Evolutionary conservation across 75 land plant genomes (phyloP).

Genomic region (Sequoia sempervirens): DNA sequence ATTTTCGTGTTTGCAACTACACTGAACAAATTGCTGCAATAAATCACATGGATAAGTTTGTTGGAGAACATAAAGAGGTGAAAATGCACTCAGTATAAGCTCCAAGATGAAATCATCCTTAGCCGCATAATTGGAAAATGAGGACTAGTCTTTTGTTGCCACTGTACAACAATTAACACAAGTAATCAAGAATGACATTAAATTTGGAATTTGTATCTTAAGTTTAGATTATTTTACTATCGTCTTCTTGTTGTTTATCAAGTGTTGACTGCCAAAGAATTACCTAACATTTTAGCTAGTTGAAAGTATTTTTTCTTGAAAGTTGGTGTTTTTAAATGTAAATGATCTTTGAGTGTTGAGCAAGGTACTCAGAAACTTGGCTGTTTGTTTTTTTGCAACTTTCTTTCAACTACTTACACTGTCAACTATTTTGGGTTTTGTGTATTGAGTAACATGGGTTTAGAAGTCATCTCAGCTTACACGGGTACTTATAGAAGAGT

Average conservation of each 20-base stretch:
- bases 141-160: neutral
- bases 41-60: constrained; percentile 70
- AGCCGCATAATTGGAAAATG: neutral
- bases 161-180: neutral
- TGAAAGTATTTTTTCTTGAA: neutral
- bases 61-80: constrained; percentile 81
- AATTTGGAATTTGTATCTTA: neutral
- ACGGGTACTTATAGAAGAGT: neutral
- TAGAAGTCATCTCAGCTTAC: neutral
- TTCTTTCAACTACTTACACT: neutral
- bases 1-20: constrained; percentile 78
- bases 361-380: neutral
- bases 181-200: neutral
- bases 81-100: neutral
- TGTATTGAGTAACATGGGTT: neutral
- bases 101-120: neutral
- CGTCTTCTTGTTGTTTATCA: neutral
- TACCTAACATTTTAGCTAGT: neutral
- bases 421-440: neutral
- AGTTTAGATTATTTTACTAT: neutral
- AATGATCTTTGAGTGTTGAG: neutral
- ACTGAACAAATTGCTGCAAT: constrained; percentile 79
- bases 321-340: neutral
- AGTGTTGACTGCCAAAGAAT: neutral
- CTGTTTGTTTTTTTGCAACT: neutral